phyloP scores from a whole-genome alignment of 2,329 filamentous ascomycete genomes.

The Pseudocercospora fijiensis region DNA sequence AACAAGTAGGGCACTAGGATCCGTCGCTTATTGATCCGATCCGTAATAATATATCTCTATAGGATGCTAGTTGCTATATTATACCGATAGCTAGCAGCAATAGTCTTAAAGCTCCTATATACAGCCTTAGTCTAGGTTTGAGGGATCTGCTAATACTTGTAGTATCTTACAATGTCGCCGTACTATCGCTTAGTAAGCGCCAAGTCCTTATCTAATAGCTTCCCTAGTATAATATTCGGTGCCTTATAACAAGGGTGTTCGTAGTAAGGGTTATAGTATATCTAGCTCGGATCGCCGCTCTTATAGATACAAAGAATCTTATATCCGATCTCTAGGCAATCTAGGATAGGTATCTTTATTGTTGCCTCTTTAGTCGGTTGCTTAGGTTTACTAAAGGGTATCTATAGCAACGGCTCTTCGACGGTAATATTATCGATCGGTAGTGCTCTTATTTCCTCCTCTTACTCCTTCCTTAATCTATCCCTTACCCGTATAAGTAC shows the following conservation, averaged over 20 bases:
- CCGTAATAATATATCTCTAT: neutral
- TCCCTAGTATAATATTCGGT: neutral
- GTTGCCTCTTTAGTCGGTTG: no score
- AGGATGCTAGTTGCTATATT: neutral
- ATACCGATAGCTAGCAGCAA: neutral
- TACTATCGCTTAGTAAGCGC: neutral
- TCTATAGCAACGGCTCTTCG: neutral
- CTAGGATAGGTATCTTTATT: neutral
- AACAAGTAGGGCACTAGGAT: neutral
- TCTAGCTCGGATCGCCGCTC: neutral
- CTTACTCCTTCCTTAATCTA: neutral
- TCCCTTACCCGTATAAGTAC: no score
- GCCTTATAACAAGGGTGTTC: no score
- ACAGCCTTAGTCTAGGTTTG: neutral
- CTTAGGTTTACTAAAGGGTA: neutral
- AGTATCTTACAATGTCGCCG: neutral
- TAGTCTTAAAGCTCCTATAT: neutral
- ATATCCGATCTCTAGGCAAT: no score
- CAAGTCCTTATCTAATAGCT: neutral
- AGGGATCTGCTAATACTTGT: neutral
- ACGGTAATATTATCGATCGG: neutral
- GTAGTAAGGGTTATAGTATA: neutral
- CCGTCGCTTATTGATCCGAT: neutral
- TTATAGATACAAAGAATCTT: no score
- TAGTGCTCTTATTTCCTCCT: neutral